phyloP scores from a whole-genome alignment of 1,139 yeast species.

The Debaryomycetaceae sp. region DNA sequence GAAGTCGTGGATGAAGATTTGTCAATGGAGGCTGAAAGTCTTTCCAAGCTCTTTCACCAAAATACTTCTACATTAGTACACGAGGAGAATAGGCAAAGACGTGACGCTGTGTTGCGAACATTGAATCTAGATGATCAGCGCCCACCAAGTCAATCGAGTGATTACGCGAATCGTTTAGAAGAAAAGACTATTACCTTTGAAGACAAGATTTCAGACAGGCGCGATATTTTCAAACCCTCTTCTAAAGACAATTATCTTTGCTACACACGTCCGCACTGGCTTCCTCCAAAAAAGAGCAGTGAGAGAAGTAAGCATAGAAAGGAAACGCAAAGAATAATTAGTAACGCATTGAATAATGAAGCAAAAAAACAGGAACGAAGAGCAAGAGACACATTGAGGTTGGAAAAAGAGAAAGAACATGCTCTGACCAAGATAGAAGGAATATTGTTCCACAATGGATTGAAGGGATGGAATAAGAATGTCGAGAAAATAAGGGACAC shows the following conservation, averaged over 20 bases:
- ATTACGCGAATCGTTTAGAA: background rate
- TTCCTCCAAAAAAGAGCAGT: slow-evolving; percentile 60
- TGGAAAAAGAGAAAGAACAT: slow-evolving; percentile 29
- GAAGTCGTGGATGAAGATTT: slow-evolving; percentile 19
- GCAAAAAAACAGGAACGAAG: slow-evolving; percentile 28
- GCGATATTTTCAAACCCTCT: no score
- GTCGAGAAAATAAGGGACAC: slow-evolving; percentile 19
- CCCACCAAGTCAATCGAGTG: background rate
- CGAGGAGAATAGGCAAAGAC: slow-evolving; percentile 37
- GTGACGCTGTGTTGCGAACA: background rate
- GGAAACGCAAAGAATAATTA: slow-evolving; percentile 51
- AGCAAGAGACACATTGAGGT: slow-evolving; percentile 20
- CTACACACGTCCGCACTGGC: slow-evolving; percentile 59
- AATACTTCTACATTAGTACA: slow-evolving; percentile 31
- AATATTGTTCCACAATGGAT: slow-evolving; percentile 38
- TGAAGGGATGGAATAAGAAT: slow-evolving; percentile 5
- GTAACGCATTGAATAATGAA: slow-evolving; percentile 44
- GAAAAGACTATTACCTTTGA: background rate
- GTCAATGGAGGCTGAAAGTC: slow-evolving; percentile 47
- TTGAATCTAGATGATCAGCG: background rate
- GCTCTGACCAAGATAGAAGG: background rate
- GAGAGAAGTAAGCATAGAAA: slow-evolving; percentile 56
- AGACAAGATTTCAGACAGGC: background rate
- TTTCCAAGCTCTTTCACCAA: slow-evolving; percentile 38
- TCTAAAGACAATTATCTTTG: slow-evolving; percentile 25